Conservation (phyloP, 352 stramenopile species). For the Phytophthora idaei region DNA sequence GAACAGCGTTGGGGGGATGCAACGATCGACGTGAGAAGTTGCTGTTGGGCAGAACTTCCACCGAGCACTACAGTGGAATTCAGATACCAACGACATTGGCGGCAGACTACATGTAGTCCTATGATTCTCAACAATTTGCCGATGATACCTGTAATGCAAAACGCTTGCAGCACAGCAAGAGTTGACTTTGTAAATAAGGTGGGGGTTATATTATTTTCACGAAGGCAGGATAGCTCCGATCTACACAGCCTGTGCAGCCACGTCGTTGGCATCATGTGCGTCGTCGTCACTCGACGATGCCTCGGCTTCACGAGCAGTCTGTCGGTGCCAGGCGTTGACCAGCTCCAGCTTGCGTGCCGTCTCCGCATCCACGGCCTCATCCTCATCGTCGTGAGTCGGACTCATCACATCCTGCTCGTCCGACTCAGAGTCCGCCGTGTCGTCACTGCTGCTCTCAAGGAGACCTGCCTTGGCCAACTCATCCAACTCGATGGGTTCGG, state of each 20-base stretch:
- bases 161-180: background rate
- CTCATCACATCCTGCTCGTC: constrained; percentile 49
- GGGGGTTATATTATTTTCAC: constrained; percentile 33
- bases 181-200: constrained; percentile 34
- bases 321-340: constrained; percentile 69
- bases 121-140: background rate
- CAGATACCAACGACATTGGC: background rate
- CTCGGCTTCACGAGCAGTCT: constrained; percentile 40
- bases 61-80: background rate
- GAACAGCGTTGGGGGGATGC: too few species aligned
- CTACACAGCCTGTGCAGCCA: constrained; percentile 39
- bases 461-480: constrained; percentile 59
- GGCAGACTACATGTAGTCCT: background rate
- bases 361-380: constrained; percentile 45
- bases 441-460: constrained; percentile 66
- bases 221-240: constrained; percentile 10
- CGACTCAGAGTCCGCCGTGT: constrained; percentile 65
- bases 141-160: background rate
- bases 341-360: constrained; percentile 68
- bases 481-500: constrained; percentile 26
- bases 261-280: constrained; percentile 15
- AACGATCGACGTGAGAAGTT: too few species aligned
- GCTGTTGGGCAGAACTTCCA: too few species aligned
- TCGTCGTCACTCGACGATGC: constrained; percentile 23
- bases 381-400: constrained; percentile 25